These are phyloP conservation scores for Pichia paraexigua DNA, from an alignment of 805 yeast genomes.

Conservation along the genomic window DNA sequence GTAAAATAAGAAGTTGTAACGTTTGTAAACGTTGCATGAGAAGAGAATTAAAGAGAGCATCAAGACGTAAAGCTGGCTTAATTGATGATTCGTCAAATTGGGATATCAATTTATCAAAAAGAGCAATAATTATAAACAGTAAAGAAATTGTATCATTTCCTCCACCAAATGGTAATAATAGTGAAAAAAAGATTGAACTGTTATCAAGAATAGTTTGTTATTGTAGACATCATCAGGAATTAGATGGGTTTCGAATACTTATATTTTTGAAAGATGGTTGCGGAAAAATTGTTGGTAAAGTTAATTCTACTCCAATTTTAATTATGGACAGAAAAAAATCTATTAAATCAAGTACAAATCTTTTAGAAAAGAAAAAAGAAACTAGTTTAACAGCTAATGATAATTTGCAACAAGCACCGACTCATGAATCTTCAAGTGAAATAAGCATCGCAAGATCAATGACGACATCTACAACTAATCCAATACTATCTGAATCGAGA, in stretches of 20 bases:
- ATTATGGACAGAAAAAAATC: conserved; percentile 91
- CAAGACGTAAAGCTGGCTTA: conserved; percentile 79
- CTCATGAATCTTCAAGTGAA: conserved; percentile 26
- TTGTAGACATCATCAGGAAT: conserved; percentile 89
- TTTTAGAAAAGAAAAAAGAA: not conserved
- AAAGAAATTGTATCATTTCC: conserved; percentile 77
- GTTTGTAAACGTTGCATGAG: conserved; percentile 86
- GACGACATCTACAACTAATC: not conserved
- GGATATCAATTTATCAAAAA: conserved; percentile 62
- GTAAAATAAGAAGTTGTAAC: conserved; percentile 40
- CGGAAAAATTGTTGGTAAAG: conserved; percentile 63
- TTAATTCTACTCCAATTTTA: conserved; percentile 67
- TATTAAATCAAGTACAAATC: conserved; percentile 19
- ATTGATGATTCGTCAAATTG: conserved; percentile 70
- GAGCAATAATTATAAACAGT: conserved; percentile 87
- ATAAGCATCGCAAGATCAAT: conserved; percentile 18
- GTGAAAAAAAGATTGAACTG: conserved; percentile 36
- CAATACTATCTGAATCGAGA: not conserved
- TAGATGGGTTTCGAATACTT: conserved; percentile 72
- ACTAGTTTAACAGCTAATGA: not conserved
- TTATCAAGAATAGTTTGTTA: conserved; percentile 84
- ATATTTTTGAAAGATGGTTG: conserved; percentile 56
- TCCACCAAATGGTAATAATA: conserved; percentile 36
- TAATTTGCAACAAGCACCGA: not conserved
- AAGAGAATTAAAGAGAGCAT: conserved; percentile 89